phyloP scores from a whole-genome alignment of 169 alveolate species.

The Cryptosporidium felis region DNA sequence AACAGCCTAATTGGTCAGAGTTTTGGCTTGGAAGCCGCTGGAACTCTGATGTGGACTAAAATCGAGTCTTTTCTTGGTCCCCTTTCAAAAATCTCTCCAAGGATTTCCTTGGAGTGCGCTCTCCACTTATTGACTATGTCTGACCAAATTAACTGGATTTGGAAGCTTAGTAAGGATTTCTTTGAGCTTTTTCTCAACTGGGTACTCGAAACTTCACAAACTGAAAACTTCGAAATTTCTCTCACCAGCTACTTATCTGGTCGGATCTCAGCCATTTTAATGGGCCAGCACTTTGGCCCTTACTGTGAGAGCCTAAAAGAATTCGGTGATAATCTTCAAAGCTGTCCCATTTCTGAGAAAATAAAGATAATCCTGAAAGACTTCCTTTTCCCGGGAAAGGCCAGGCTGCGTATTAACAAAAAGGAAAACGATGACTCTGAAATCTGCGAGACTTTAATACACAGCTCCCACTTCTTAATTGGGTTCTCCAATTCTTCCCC shows the following conservation, averaged over 20 bases:
- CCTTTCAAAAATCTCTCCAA: constrained; percentile 22
- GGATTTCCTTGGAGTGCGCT: constrained; percentile 34
- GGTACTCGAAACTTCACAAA: constrained; percentile 5
- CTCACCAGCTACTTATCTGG: constrained; percentile 24
- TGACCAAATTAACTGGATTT: background rate
- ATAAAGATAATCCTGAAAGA: background rate
- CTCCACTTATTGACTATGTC: background rate
- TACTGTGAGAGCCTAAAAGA: background rate
- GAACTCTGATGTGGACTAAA: background rate
- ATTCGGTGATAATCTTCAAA: background rate
- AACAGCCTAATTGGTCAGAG: background rate
- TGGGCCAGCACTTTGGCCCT: background rate
- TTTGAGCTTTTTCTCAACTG: background rate
- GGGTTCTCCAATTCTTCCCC: constrained; percentile 25
- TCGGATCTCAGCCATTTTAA: background rate
- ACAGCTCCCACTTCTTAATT: constrained; percentile 25
- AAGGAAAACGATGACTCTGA: background rate
- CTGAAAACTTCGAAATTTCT: constrained; percentile 41
- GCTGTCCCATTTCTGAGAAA: background rate
- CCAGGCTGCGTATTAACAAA: background rate
- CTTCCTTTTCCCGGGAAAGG: background rate
- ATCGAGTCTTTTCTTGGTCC: constrained; percentile 18
- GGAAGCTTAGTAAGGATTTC: constrained; percentile 13
- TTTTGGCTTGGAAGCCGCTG: background rate
- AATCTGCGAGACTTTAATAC: background rate